Conservation (phyloP, 345 rosid species). For the Brassica carinata region DNA sequence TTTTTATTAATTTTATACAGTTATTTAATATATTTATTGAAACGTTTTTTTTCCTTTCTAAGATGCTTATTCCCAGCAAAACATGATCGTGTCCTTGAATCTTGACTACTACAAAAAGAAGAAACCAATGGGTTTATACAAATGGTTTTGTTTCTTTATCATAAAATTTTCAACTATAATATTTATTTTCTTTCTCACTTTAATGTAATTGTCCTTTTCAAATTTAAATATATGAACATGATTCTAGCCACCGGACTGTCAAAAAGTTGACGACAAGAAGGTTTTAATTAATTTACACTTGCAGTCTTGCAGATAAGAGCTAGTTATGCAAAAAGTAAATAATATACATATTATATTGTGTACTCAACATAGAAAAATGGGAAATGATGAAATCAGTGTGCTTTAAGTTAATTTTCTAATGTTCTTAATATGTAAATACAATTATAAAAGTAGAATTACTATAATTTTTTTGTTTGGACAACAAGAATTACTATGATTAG, state of each 20-base stretch:
- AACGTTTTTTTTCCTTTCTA: not conserved
- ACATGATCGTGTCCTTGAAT: not conserved
- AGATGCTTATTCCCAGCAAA: not conserved
- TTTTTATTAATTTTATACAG: too few species aligned
- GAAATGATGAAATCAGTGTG: not conserved
- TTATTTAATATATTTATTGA: not conserved
- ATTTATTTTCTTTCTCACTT: not conserved
- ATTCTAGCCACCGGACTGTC: slow-evolving; percentile 7
- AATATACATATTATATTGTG: not conserved
- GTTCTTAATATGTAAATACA: not conserved
- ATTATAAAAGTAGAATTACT: not conserved
- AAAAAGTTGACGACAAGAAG: slow-evolving; percentile 14
- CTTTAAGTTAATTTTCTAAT: not conserved
- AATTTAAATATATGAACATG: not conserved
- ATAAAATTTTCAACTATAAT: not conserved
- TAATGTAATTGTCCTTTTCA: not conserved
- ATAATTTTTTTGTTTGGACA: not conserved
- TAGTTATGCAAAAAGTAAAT: not conserved
- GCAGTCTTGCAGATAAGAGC: slow-evolving; percentile 23
- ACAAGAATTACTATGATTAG: not conserved
- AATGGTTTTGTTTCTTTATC: not conserved
- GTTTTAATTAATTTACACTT: slow-evolving; percentile 1
- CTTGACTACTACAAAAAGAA: not conserved
- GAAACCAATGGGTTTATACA: not conserved
- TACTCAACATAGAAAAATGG: not conserved